Evolutionary conservation across 805 yeast genomes (phyloP), one percentile per base, ranked within the genome.

Genomic region (Candida yuanshanica): DNA sequence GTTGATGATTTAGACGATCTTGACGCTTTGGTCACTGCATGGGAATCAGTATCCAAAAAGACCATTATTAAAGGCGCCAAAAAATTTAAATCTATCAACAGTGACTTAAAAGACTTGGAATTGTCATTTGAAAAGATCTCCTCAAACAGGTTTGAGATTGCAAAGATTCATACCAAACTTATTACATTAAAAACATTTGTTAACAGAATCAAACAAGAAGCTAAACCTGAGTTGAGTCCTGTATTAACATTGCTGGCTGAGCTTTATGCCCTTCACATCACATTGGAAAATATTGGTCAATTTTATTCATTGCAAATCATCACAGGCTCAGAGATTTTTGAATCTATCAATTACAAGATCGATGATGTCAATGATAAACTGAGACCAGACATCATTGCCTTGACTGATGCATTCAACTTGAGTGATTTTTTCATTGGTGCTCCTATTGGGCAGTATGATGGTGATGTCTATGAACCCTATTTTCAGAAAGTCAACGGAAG

Each of bases 381-480:
- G 38, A 71, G 95, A 60, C 75, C 76, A n/a, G 77, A 82, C 52
- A 85, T 83, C 36, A 75, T 87, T 58, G 83, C 84, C 1, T 68
- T 85, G 51, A 83, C 95, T 8, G 96, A 89, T 63, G 74, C 95
- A 1, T 89, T 89, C 70, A 77, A 82, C 60, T 69, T 83, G 47
- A 75, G 85, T 22, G 95, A 89, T 64, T 81, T 73, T 59, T 75
- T 83, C 66, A 70, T 89, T 55, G 83, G 87, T 60, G 77, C 95
- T 0, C 80, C 90, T n/a, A 76, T 89, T 45, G 96, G 96, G 24
- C 72, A 69, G 40, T 80, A 74, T 61, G 81, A 84, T 52, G 96
- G 96, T 40, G 81, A 87, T 58, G 78, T 84, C 36, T 89, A 89
- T 63, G 79, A 80, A 52, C 77, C 84, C 55, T 87, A 87, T 65